Conservation (phyloP, 768 basidiomycete genomes). For the Lactifluus volemus region DNA sequence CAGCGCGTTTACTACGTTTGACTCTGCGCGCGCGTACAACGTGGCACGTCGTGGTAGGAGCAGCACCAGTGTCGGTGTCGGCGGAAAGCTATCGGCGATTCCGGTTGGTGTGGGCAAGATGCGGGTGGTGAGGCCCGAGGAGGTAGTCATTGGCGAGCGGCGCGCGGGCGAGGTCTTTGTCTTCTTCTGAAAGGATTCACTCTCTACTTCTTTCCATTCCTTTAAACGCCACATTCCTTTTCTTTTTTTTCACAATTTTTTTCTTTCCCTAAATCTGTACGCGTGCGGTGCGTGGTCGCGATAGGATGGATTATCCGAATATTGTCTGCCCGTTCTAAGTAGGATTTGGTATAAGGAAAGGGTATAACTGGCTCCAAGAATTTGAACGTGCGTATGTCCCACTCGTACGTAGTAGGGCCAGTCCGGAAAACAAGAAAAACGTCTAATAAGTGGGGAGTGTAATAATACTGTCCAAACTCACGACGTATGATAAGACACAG, state of each 20-base stretch:
- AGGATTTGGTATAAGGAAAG: constrained; percentile 5
- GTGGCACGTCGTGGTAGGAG: not conserved
- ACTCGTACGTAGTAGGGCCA: not conserved
- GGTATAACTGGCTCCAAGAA: constrained; percentile 6
- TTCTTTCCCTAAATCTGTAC: not conserved
- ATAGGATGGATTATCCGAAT: not conserved
- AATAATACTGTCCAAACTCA: constrained; percentile 9
- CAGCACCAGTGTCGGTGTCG: not conserved
- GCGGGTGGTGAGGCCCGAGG: constrained; percentile 1
- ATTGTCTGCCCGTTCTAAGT: not conserved
- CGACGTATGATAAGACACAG: constrained; percentile 1
- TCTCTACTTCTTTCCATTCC: not conserved
- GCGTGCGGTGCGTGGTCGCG: not conserved
- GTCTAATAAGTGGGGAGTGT: constrained; percentile 3
- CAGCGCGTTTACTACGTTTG: not conserved
- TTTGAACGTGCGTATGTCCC: not conserved
- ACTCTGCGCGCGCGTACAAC: not conserved
- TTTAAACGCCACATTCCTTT: not conserved
- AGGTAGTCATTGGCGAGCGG: not conserved
- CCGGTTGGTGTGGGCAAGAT: constrained; percentile 5
- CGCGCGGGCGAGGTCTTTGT: constrained; percentile 1
- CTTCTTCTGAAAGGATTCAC: not conserved
- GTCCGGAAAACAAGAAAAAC: not conserved
- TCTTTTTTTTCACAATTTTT: not conserved
- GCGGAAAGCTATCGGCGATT: not conserved